Evolutionary conservation across 208 protist species (phyloP), one percentile per base, ranked within the genome.

Genomic region (Borovskyia barvae): DNA sequence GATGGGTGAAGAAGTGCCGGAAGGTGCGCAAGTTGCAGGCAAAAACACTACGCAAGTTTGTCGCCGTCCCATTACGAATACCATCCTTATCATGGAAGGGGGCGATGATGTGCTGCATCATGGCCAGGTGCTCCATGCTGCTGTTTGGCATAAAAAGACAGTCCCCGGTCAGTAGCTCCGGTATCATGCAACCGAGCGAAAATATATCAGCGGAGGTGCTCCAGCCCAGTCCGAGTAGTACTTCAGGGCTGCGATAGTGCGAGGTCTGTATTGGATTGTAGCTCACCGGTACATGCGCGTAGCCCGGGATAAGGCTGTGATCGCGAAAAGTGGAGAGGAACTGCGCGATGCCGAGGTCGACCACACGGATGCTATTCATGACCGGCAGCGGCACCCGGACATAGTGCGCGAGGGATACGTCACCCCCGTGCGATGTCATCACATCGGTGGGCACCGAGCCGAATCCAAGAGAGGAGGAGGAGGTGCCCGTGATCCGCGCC

Each of bases 111-210:
- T 87, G 74, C 62, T 90, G 62, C 53, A 94, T 80, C 39, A 94
- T 58, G 17, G 80, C 80, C 0, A 94, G 75, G 69, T 94, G 87
- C 70, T 94, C 83, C 47, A 86, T 49, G 35, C 73, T 79, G 68
- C 90, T 66, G 17, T 82, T 65, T 24, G 87, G 75, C 76, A 85
- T 88, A 60, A 88, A 94, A 5, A 91, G 52, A 48, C 75, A 87
- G 25, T 87, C 65, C 1, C 87, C 87, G 3, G 83, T 90, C 14
- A 90, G 54, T 24, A 94, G 66, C 50, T 94, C 83, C 0, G 75
- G 74, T 19, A 94, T 87, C 71, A 94, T 94, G 66, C 83, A 91
- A 19, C 87, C 87, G 20, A 94, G 60, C 3, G 83, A 91, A 59
- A 80, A 94, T 28, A 94, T 75, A 51, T 94, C 87, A 2, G 83